Evolutionary conservation across 345 rosid species (phyloP), one percentile per base, ranked within the genome.

Genomic region (Combretum micranthum): DNA sequence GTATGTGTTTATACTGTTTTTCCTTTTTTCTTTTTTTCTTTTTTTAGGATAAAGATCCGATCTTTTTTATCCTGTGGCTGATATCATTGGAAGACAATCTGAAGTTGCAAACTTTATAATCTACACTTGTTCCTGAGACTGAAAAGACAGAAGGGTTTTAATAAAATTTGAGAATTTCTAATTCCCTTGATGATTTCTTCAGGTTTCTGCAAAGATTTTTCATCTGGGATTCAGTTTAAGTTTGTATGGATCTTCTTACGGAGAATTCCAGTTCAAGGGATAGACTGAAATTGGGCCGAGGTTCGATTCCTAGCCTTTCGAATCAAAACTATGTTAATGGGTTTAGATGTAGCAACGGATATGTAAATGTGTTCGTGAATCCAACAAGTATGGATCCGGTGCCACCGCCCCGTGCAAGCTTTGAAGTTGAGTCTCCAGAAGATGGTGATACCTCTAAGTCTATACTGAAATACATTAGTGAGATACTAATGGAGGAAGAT

Each of bases 401-500:
- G 22, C 52, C 50, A 22, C 50, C 57, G 39, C 45, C 55, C 8
- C 26, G 59, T 13, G 42, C 53, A 3, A 53, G 22, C 62, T 55
- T 63, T 2, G 66, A 74, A 61, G 74, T 54, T 46, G 71, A 72
- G 26, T 75, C 74, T 19, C 56, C 66, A 20, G 75, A 59, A 42
- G 67, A 54, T 20, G 53, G 54, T 37, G 78, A 73, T 61, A 70
- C 68, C 42, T 56, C 67, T 51, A 69, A 58, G 50, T 71, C 71
- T 42, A 68, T 79, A 56, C 76, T 88, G 46, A 88, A 81, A 67
- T 88, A 69, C 76, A 88, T 85, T 52, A 77, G 70, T 59, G 90
- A 85, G 58, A 85, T 88, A 64, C 84, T 88, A 44, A 81, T 88
- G 96, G 96, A 86, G 57, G 97, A 89, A 72, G 88, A 83, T 55